Evolutionary conservation across 345 rosid species (phyloP), one percentile per base, ranked within the genome.

Genomic region (Linum tenue): DNA sequence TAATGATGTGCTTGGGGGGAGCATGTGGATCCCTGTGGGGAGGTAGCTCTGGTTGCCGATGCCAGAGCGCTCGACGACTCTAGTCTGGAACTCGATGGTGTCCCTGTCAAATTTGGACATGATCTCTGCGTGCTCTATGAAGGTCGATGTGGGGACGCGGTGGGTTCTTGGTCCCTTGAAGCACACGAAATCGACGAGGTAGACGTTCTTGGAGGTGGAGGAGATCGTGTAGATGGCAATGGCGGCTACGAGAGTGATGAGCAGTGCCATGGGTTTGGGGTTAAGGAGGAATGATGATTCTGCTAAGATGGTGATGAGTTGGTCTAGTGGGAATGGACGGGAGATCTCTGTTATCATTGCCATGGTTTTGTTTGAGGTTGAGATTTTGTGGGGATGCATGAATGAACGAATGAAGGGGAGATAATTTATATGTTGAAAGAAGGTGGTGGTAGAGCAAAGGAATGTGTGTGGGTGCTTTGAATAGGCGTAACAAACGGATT

Each of bases 1-100:
- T 88, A 89, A 81, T 37, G 77, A 83, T 1, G 92, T 88, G 1
- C 37, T 83, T 0, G 96, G 96, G 66, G 96, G 96, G 22, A 89
- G 84, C 68, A 83, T 84, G 72, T 89, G 96, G 72, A 85, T 83
- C 36, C 92, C 92, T 0, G 92, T 92, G 5, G 96, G 92, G 39
- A 89, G 66, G 70, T 87, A 86, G 44, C 92, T 89, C 73, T 84
- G 90, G 70, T 89, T 92, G 0, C 96, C 96, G 4, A 89, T 90
- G 1, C 96, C 92, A 0, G 96, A 86, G 55, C 96, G 75, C 73
- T 86, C 90, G 82, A 59, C 80, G 59, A 87, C 83, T 60, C 82
- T 81, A 84, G 67, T 84, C 77, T 87, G 88, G 64, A 86, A 88
- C 78, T 83, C 95, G 0, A 90, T 80, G 12, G 83, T 76, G 66